phyloP scores from a whole-genome alignment of 139 green algal genomes.

The Haematococcus lacustris region DNA sequence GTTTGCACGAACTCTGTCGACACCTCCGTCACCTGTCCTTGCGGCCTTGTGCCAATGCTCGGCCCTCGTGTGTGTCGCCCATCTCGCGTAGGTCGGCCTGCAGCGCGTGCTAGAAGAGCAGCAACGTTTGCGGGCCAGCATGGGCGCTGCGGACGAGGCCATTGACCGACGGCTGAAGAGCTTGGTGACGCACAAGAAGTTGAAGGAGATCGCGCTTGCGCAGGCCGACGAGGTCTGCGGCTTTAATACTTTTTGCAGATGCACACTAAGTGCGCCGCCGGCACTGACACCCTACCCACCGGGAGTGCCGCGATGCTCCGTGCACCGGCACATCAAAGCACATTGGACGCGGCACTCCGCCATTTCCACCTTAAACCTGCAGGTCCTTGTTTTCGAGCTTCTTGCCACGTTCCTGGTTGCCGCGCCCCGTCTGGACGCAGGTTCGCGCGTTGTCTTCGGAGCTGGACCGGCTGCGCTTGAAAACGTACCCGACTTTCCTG shows the following conservation, averaged over 20 bases:
- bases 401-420: background rate
- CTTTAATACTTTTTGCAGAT: too few species aligned
- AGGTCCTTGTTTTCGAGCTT: background rate
- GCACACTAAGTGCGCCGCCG: too few species aligned
- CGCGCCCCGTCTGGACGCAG: background rate
- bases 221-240: slow-evolving; percentile 50
- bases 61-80: too few species aligned
- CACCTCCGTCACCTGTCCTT: too few species aligned
- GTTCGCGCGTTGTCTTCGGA: slow-evolving; percentile 23
- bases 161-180: slow-evolving; percentile 27
- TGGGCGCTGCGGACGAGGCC: slow-evolving; percentile 18
- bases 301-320: too few species aligned
- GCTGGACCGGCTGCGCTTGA: slow-evolving; percentile 37
- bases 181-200: slow-evolving; percentile 52
- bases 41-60: too few species aligned
- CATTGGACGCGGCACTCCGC: too few species aligned
- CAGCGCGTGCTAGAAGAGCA: slow-evolving; percentile 37
- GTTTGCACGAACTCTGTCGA: too few species aligned
- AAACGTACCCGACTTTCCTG: slow-evolving; percentile 56
- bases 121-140: slow-evolving; percentile 23
- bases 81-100: too few species aligned
- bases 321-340: too few species aligned
- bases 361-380: too few species aligned
- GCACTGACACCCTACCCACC: too few species aligned
- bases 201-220: slow-evolving; percentile 52